phyloP scores from a whole-genome alignment of 129 eudicot species.

The Solidago caesia region DNA sequence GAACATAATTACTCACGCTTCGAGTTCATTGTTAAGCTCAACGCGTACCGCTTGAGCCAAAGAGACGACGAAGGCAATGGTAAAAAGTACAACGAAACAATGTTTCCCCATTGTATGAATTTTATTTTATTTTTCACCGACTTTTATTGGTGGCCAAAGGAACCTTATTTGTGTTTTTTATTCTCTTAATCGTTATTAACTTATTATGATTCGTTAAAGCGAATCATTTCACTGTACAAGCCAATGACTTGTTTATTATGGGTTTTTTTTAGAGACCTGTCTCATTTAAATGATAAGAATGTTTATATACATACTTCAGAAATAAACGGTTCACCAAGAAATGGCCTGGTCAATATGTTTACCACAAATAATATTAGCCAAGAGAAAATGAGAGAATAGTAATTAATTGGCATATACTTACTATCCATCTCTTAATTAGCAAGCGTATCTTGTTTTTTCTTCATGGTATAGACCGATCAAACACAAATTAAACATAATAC shows the following conservation, averaged over 20 bases:
- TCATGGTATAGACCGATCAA: too few species aligned
- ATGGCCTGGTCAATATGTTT: background rate
- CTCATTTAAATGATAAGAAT: constrained; percentile 7
- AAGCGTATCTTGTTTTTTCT: too few species aligned
- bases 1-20: constrained; percentile 2
- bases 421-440: too few species aligned
- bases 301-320: background rate
- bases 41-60: background rate
- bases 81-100: background rate
- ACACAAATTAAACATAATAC: too few species aligned
- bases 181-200: background rate
- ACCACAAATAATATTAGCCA: constrained; percentile 1
- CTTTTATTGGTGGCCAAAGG: background rate
- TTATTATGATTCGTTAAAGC: constrained; percentile 6
- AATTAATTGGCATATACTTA: too few species aligned
- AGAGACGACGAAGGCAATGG: background rate
- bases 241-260: constrained; percentile 19
- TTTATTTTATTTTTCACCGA: background rate
- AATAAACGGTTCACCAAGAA: constrained; percentile 20
- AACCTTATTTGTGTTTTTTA: background rate
- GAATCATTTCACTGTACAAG: constrained; percentile 18
- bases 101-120: constrained; percentile 15
- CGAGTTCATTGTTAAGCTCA: background rate
- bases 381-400: background rate
- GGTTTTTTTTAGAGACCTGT: background rate